Evolutionary conservation across 169 alveolate species (phyloP), one percentile per base, ranked within the genome.

Genomic region (Babesia bovis): DNA sequence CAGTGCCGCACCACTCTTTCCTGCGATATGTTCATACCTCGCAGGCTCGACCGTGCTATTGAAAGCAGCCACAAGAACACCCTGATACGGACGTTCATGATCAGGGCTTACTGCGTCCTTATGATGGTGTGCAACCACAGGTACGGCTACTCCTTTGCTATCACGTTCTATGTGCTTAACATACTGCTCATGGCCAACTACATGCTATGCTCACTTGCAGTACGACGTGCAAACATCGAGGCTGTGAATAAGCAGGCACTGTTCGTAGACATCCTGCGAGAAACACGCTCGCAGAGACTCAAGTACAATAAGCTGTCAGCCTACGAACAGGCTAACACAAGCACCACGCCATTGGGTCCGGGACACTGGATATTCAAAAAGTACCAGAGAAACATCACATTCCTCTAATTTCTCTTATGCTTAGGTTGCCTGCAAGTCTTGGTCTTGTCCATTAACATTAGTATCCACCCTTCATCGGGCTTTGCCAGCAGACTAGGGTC

Each of bases 391-490:
- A 63, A 63, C 73, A 9, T 13, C 5, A 4, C 21, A 35, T 63
- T 63, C 26, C 58, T 63, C 60, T 63, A 63, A 45, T 9, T 63
- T 28, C n/a, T n/a, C n/a, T 30, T 63, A 38, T 28, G 52, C 50
- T 44, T 67, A 21, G 28, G 66, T 26, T 61, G 73, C 25, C 65
- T 25, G 5, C 44, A 7, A 5, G 78, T 67, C 25, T 61, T 58
- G 40, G 44, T n/a, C 63, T 78, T 78, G 59, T 78, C 87, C 75
- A 78, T 42, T 17, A 78, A 36, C 55, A 78, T 36, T 25, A 51
- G 66, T 19, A 78, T 30, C 87, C 87, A 78, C 38, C 87, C 87
- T 23, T 66, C 82, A 56, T 78, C 63, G 1, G 49, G 63, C 23
- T 21, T 59, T 4, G 58, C 56, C 6, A 52, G 40, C 35, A 47